Conservation (phyloP, 73 alveolate genomes). For the Halteria grandinella region DNA sequence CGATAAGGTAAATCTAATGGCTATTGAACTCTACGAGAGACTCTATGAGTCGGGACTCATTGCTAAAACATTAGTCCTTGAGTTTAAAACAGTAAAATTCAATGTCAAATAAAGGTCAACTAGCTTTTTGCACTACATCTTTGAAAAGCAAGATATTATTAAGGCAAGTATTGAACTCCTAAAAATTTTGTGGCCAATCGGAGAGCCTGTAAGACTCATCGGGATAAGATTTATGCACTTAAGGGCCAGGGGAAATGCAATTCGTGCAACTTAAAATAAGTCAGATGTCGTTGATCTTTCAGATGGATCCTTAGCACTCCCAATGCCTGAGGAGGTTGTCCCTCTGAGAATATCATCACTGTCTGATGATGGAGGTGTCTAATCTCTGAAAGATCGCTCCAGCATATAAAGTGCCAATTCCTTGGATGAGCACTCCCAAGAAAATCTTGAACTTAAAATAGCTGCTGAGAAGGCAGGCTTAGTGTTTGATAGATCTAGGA, state of each 20-base stretch:
- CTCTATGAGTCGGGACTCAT: background rate
- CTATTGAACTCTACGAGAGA: constrained; percentile 50
- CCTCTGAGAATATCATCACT: no score
- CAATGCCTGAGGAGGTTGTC: no score
- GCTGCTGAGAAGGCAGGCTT: constrained; percentile 8
- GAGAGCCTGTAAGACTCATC: constrained; percentile 36
- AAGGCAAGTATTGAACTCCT: constrained; percentile 3
- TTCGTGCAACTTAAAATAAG: background rate
- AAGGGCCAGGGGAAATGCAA: constrained; percentile 1
- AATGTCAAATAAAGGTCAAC: constrained; percentile 23
- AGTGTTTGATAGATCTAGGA: constrained; percentile 30
- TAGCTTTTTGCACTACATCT: background rate
- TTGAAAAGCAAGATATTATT: constrained; percentile 4
- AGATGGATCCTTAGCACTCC: background rate
- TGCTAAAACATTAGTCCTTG: constrained; percentile 42
- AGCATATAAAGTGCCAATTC: background rate
- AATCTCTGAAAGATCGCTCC: background rate
- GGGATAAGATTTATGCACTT: constrained; percentile 29
- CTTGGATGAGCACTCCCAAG: background rate
- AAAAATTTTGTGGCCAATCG: constrained; percentile 29
- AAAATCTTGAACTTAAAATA: background rate
- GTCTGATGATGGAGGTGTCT: constrained; percentile 10
- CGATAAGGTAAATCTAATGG: constrained; percentile 37
- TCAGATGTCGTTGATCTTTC: background rate
- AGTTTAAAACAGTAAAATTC: constrained; percentile 18